Conservation (phyloP, 2,329 filamentous ascomycete species). For the Teratosphaeriaceae sp. region DNA sequence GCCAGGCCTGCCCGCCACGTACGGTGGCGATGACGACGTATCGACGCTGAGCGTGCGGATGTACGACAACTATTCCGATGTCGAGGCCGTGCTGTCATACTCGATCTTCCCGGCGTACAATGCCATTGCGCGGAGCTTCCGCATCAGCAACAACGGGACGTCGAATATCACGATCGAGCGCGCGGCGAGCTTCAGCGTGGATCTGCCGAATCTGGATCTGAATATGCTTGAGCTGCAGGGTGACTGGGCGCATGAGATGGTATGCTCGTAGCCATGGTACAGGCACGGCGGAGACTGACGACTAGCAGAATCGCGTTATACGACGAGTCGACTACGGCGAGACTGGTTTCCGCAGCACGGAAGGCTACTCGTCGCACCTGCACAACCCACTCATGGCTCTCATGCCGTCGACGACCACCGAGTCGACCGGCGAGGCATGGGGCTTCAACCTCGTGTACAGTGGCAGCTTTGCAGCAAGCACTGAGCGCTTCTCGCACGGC, state of each 20-base stretch:
- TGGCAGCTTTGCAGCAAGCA: constrained; percentile 55
- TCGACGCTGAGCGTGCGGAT: constrained; percentile 53
- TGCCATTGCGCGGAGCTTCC: constrained; percentile 55
- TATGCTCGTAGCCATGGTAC: constrained; percentile 36
- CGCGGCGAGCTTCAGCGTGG: constrained; percentile 55
- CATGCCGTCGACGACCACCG: constrained; percentile 51
- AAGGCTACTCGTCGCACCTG: constrained; percentile 57
- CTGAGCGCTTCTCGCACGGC: constrained; percentile 57
- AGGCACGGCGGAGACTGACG: constrained; percentile 53
- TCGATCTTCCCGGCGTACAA: constrained; percentile 58
- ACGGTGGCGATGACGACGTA: constrained; percentile 50
- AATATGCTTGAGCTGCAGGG: constrained; percentile 58
- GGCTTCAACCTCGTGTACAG: constrained; percentile 61
- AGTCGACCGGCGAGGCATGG: constrained; percentile 55
- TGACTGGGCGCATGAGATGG: constrained; percentile 56
- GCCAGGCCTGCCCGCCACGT: constrained; percentile 53
- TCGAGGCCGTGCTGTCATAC: constrained; percentile 55
- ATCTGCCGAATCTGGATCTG: constrained; percentile 53
- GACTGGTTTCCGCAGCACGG: constrained; percentile 50
- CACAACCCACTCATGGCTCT: constrained; percentile 60
- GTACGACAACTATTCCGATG: constrained; percentile 52
- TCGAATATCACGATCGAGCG: constrained; percentile 49
- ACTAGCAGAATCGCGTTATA: constrained; percentile 17
- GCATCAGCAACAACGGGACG: constrained; percentile 53
- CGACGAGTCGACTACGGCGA: constrained; percentile 10